Base-by-base conservation (phyloP, 2,329 filamentous ascomycete genomes). In the Tolypocladium capitatum region DNA sequence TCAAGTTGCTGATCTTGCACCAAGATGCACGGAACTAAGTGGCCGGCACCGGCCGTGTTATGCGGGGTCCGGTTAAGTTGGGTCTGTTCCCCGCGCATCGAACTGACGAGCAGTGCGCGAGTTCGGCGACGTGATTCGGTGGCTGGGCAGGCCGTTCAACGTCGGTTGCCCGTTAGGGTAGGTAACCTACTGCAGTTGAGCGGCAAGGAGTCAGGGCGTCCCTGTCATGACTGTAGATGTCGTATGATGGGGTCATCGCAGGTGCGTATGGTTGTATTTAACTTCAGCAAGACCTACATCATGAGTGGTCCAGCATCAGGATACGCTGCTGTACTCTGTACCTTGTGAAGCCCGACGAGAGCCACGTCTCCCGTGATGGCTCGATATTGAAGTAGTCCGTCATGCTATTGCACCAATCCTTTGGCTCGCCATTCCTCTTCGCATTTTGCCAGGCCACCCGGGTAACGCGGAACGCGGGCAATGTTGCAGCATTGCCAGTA, bases 401-500 rank as follows among this genome's bases (percentile, higher is more conserved):
- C 10, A 21, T 38, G 34, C 11, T 8, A 20, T 13, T 5, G 3
- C 3, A 20, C 20, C 20, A 21, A 20, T 20, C 20, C 10, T 14
- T 49, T 60, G 18, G 46, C 46, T 35, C 54, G 58, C 66, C 65
- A 67, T 31, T 47, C 53, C 42, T 59, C 55, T 47, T 67, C 62
- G n/a, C 63, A 68, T 38, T 58, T 56, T 5, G 56, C 55, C 45
- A 55, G 42, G 5, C 49, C 58, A 2, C 53, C 55, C 14, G 48
- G 52, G 20, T 69, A 70, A 11, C 65, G 59, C 16, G 65, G 63
- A 30, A 69, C 61, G 13, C 63, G 64, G 4, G 58, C 60, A n/a
- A 54, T 52, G 27, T 56, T 60, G 48, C 66, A 70, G 36, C 64
- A 63, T 18, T 51, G 55, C 67, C 66, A 70, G 46, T 69, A 70